Percentiles rank a stretch among this genome's conserved stretches.
These are phyloP conservation scores for Myrica gale DNA, from an alignment of 306 rosid species.

Conservation along the genomic window DNA sequence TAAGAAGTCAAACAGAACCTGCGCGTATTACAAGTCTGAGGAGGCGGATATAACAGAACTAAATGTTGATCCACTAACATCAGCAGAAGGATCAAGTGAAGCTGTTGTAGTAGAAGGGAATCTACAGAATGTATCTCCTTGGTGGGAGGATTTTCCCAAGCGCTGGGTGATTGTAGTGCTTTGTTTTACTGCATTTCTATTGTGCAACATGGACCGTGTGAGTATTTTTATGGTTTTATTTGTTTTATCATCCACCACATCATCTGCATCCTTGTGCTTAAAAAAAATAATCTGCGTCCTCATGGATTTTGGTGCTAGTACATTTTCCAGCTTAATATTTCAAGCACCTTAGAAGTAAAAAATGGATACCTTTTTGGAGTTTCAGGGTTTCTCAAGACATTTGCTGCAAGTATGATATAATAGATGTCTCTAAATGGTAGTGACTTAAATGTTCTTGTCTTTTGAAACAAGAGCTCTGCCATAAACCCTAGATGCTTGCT, in stretches of 20 bases:
- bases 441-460: neutral
- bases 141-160: slow-evolving; percentile 82
- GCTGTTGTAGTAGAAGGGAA: slow-evolving; percentile 60
- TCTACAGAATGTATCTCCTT: slow-evolving; percentile 44
- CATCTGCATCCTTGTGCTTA: too few species aligned
- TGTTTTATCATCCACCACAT: slow-evolving; percentile 9
- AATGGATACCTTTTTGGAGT: neutral
- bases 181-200: slow-evolving; percentile 76
- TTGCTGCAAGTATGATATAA: neutral
- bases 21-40: slow-evolving; percentile 65
- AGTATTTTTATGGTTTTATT: slow-evolving; percentile 37
- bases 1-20: slow-evolving; percentile 48
- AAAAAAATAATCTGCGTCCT: too few species aligned
- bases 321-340: slow-evolving; percentile 3
- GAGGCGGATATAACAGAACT: slow-evolving; percentile 55
- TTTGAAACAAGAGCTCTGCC: neutral
- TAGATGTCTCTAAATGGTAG: neutral
- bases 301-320: neutral
- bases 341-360: neutral
- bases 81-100: slow-evolving; percentile 61
- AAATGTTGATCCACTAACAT: slow-evolving; percentile 48
- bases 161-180: slow-evolving; percentile 93
- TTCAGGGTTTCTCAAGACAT: neutral
- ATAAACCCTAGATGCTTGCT: neutral
- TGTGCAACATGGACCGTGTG: slow-evolving; percentile 99